These are phyloP conservation scores for Aristolochia fimbriata DNA, from an alignment of 164 flowering plant species.

Conservation along the genomic window DNA sequence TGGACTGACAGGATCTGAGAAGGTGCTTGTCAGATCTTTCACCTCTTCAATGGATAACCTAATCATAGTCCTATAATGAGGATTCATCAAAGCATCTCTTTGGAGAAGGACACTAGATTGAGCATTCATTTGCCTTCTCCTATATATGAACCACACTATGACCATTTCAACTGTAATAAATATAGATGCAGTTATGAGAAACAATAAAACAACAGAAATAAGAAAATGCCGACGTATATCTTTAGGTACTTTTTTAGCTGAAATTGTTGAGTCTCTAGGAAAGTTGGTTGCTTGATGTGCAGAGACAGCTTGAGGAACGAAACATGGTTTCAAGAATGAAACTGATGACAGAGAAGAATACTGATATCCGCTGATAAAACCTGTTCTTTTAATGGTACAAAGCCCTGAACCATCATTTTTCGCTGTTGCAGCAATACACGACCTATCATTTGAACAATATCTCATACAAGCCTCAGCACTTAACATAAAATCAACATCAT, in stretches of 20 bases:
- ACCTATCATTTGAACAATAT: constrained; percentile 30
- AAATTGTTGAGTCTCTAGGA: constrained; percentile 7
- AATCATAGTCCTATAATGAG: constrained; percentile 32
- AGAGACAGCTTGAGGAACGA: constrained; percentile 44
- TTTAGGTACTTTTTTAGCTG: constrained; percentile 7
- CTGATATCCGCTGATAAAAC: constrained; percentile 38
- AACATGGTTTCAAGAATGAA: constrained; percentile 44
- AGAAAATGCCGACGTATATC: constrained; percentile 13
- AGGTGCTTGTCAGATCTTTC: constrained; percentile 28
- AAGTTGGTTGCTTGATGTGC: constrained; percentile 17
- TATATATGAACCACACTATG: constrained; percentile 21
- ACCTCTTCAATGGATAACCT: constrained; percentile 40
- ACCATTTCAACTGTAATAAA: constrained; percentile 25
- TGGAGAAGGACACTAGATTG: constrained; percentile 30
- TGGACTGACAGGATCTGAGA: constrained; percentile 30
- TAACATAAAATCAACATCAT: constrained; percentile 32
- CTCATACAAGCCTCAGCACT: constrained; percentile 31
- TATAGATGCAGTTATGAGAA: constrained; percentile 21
- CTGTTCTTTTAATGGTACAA: constrained; percentile 39
- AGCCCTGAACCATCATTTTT: constrained; percentile 51
- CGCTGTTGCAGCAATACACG: constrained; percentile 40
- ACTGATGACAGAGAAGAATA: constrained; percentile 23
- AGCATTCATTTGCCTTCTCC: constrained; percentile 20
- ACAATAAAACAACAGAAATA: constrained; percentile 21
- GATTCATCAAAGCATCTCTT: constrained; percentile 33